A percentile compares a stretch with the other conserved stretches of the same genome.
These are phyloP conservation scores for Leccinum obscurum DNA, from an alignment of 768 basidiomycete species.

Conservation along the genomic window DNA sequence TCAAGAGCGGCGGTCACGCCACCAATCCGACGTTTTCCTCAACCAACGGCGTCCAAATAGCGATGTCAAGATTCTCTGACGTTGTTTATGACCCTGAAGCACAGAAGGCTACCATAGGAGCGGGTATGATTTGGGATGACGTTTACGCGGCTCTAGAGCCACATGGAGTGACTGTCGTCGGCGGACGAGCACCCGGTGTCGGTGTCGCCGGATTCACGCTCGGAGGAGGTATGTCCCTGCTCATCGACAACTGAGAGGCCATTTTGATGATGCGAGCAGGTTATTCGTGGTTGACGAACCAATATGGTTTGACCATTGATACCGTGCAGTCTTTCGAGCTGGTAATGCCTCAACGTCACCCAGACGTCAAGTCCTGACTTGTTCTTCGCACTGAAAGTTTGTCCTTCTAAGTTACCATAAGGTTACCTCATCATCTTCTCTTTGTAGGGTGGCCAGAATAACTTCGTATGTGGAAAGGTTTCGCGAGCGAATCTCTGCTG, in stretches of 20 bases:
- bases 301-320: conserved; percentile 58
- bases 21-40: not conserved
- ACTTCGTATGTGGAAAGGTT: not conserved
- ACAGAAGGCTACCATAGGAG: not conserved
- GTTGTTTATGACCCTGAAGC: not conserved
- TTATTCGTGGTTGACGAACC: conserved; percentile 52
- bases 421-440: not conserved
- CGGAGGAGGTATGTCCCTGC: not conserved
- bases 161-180: not conserved
- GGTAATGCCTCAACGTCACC: conserved; percentile 41
- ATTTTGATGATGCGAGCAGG: conserved; percentile 3
- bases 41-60: not conserved
- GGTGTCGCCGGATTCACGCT: not conserved
- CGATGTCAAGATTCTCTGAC: not conserved
- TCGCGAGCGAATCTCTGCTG: not conserved
- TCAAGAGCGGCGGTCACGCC: not conserved
- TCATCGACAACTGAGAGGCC: not conserved
- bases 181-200: not conserved
- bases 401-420: not conserved
- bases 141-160: not conserved
- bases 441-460: not conserved
- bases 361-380: conserved; percentile 36
- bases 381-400: conserved; percentile 33
- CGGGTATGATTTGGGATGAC: not conserved
- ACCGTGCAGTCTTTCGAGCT: conserved; percentile 56